phyloP scores from a whole-genome alignment of 768 basidiomycete species.

The Kwoniella pini region DNA sequence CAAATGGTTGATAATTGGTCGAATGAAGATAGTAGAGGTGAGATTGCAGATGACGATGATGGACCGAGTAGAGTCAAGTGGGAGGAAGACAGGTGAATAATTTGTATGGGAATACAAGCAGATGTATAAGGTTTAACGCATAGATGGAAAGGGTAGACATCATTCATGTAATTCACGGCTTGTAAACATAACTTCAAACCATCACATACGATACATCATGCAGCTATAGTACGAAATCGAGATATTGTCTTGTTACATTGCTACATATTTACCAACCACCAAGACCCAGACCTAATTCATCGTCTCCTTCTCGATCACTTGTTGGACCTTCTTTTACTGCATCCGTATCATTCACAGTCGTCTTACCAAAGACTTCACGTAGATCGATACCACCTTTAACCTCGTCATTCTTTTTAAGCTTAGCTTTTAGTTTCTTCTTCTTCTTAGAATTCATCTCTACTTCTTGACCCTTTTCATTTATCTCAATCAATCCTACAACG shows the following conservation, averaged over 20 bases:
- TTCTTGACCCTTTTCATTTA: conserved; percentile 22
- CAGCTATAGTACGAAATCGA: too few species aligned
- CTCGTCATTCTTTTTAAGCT: conserved; percentile 14
- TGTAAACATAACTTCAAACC: too few species aligned
- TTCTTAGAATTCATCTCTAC: conserved; percentile 15
- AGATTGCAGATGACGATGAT: neutral
- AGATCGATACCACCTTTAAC: conserved; percentile 20
- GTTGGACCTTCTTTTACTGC: neutral
- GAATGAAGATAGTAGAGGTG: neutral
- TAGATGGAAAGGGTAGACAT: too few species aligned
- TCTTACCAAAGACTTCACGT: conserved; percentile 19
- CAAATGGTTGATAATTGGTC: neutral
- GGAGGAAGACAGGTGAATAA: neutral
- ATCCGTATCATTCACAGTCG: neutral
- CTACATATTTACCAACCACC: conserved; percentile 17
- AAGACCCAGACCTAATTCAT: conserved; percentile 35
- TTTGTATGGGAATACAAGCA: too few species aligned
- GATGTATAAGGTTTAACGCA: too few species aligned
- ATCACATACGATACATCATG: too few species aligned
- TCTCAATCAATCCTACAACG: conserved; percentile 37
- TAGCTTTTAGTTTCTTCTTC: conserved; percentile 19
- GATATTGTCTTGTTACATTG: too few species aligned
- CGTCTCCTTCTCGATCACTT: neutral
- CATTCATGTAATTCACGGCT: too few species aligned
- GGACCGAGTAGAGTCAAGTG: neutral